Evolutionary conservation across 2,329 filamentous ascomycete genomes (phyloP).

Genomic region (Trichoderma brevicompactum): DNA sequence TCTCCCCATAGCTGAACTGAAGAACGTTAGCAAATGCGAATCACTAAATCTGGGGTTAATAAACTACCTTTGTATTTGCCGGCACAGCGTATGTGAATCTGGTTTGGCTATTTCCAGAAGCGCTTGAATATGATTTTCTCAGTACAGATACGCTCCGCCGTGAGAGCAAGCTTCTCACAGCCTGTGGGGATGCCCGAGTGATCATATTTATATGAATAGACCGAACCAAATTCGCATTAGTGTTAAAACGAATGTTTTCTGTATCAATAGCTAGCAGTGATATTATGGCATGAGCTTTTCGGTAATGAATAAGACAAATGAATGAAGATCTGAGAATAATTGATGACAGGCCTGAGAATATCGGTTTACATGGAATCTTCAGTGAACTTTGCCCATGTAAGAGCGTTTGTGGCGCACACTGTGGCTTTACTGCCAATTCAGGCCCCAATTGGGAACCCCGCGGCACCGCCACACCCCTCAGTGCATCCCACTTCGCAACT

Average conservation of each 20-base stretch:
- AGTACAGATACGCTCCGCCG: conserved; percentile 6
- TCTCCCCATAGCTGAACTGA: conserved; percentile 30
- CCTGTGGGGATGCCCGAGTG: conserved; percentile 30
- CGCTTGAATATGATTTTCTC: conserved; percentile 30
- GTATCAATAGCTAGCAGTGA: background rate
- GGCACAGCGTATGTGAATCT: conserved; percentile 35
- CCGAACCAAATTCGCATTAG: background rate
- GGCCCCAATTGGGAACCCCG: background rate
- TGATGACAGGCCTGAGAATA: background rate
- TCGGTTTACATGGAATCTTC: background rate
- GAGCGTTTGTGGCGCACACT: conserved; percentile 4
- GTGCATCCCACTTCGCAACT: conserved; percentile 31
- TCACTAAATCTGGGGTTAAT: background rate
- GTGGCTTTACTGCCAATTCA: conserved; percentile 18
- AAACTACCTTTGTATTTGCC: conserved; percentile 1
- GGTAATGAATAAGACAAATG: background rate
- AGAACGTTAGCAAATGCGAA: background rate
- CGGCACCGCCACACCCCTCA: conserved; percentile 34
- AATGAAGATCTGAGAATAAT: background rate
- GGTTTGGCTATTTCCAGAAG: conserved; percentile 30
- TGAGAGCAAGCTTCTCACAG: conserved; percentile 32
- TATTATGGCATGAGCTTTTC: background rate
- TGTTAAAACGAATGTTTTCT: background rate
- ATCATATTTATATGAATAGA: conserved; percentile 33
- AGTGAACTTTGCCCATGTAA: background rate